Percentiles rank a stretch among this genome's conserved stretches.
Conservation (phyloP, 2,329 filamentous ascomycete genomes). For the Coniochaeta sp. region DNA sequence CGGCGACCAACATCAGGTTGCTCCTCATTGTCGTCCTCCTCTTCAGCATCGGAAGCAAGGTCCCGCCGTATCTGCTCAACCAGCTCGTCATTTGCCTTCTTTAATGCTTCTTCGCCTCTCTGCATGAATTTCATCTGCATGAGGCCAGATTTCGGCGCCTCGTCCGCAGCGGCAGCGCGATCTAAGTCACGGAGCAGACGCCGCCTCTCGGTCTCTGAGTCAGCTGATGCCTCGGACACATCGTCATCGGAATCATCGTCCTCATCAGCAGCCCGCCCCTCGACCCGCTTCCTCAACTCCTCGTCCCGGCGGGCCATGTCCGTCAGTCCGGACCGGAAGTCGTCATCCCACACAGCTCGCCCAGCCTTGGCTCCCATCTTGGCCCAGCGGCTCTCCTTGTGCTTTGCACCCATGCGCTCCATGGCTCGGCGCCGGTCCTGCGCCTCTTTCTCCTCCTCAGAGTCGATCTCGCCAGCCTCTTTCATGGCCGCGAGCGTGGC, state of each 20-base stretch:
- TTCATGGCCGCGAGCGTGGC: slow-evolving; percentile 41
- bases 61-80: slow-evolving; percentile 63
- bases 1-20: slow-evolving; percentile 60
- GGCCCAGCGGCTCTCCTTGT: slow-evolving; percentile 87
- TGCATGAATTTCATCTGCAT: slow-evolving; percentile 92
- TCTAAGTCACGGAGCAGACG: slow-evolving; percentile 41
- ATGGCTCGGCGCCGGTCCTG: slow-evolving; percentile 70
- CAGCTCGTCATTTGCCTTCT: slow-evolving; percentile 73
- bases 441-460: slow-evolving; percentile 56
- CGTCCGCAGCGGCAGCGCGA: slow-evolving; percentile 34
- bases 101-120: slow-evolving; percentile 71
- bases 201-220: slow-evolving; percentile 44
- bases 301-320: slow-evolving; percentile 80
- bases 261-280: slow-evolving; percentile 48
- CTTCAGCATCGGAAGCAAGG: slow-evolving; percentile 54
- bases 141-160: slow-evolving; percentile 56
- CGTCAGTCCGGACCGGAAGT: slow-evolving; percentile 67
- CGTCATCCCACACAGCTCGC: slow-evolving; percentile 80
- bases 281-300: slow-evolving; percentile 71
- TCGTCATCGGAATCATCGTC: slow-evolving; percentile 27
- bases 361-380: slow-evolving; percentile 75
- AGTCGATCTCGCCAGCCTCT: slow-evolving; percentile 53
- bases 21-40: slow-evolving; percentile 40
- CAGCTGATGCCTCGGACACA: slow-evolving; percentile 47
- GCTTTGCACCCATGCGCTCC: slow-evolving; percentile 77